Evolutionary conservation across 371 early-diverging fungal genomes (phyloP), one percentile per base, ranked within the genome.

Genomic region (Phascolomyces articulosus): DNA sequence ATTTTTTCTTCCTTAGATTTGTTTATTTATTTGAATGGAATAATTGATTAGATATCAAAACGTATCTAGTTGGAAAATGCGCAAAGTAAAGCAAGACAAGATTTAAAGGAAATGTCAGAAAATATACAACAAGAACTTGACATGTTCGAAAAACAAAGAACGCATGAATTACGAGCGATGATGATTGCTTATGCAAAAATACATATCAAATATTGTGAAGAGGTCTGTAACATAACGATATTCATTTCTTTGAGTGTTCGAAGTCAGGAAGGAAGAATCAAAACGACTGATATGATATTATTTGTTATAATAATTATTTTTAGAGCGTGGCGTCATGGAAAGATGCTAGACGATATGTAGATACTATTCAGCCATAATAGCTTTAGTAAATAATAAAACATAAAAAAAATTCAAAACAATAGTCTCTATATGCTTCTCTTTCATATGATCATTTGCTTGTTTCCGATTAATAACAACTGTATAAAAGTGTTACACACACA

Each of bases 51-150:
- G 47, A 27, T 41, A 26, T 15, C n/a, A n/a, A n/a, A 31, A 31
- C 10, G 31, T 4, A 16, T 27, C 6, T 38, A 87, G 74, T 79
- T 96, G 41, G 94, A 94, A 71, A 82, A 83, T 40, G 87, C 88
- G 58, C 71, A 86, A 51, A 83, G 84, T 60, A 79, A 71, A 23
- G 74, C 82, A 40, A 78, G 77, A 57, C 75, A 83, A 24, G 95
- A 94, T 27, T 56, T 97, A 56, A 79, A 83, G 51, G 80, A 85
- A 18, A 87, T 93, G 40, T 90, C 93, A 13, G 81, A 77, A 3
- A 86, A 85, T 26, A 88, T 95, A 27, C 92, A 94, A 69, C 72
- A 81, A 8, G 95, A 97, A 61, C 65, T 97, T 66, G 93, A 94
- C 51, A 82, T 92, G 54, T 94, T 94, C 77, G 93, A 97, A 71